Conservation (phyloP, 257 asterid species). For the Agastache rugosa region DNA sequence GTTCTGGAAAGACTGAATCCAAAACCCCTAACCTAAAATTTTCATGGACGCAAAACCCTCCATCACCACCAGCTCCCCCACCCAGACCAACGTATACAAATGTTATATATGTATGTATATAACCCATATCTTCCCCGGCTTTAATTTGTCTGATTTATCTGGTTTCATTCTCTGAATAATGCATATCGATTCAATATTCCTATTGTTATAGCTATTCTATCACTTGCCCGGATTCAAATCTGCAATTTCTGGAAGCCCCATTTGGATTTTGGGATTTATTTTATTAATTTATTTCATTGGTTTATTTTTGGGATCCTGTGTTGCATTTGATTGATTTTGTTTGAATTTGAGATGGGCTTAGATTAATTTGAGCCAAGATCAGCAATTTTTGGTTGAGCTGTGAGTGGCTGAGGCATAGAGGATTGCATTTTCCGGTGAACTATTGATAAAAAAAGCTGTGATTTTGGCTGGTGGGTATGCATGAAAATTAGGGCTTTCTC, state of each 20-base stretch:
- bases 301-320: constrained; percentile 10
- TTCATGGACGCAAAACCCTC: constrained; percentile 45
- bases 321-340: constrained; percentile 27
- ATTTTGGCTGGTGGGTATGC: constrained; percentile 50
- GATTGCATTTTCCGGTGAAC: constrained; percentile 19
- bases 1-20: background rate
- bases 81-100: background rate
- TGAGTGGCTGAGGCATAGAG: constrained; percentile 33
- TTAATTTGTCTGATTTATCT: background rate
- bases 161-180: background rate
- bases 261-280: constrained; percentile 13
- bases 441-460: constrained; percentile 25
- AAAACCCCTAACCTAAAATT: constrained; percentile 35
- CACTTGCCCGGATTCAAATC: background rate
- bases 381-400: constrained; percentile 15
- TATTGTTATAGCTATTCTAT: background rate
- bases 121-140: background rate
- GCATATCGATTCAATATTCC: constrained; percentile 1
- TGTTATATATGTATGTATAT: background rate
- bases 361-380: constrained; percentile 11
- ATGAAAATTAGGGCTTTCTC: constrained; percentile 40
- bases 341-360: constrained; percentile 13
- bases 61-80: constrained; percentile 35
- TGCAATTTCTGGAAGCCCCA: constrained; percentile 14
- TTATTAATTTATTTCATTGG: background rate